Base-by-base conservation (phyloP, 768 basidiomycete genomes). In the Polyporus arcularius region DNA sequence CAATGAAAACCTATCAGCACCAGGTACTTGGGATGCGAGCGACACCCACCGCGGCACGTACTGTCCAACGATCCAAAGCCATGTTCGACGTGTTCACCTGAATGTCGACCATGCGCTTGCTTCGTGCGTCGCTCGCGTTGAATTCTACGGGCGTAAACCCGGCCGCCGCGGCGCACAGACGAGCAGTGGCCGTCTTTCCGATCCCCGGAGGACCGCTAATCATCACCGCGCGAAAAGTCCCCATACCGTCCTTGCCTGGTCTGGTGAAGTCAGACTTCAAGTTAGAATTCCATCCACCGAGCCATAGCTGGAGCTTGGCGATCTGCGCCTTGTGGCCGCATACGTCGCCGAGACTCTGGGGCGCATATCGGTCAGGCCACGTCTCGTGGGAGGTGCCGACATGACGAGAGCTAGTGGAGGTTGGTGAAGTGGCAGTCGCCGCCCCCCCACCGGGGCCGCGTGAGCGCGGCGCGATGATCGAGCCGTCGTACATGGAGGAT, bases 81-180 rank as follows among this genome's bases (percentile, higher is more conserved):
- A 83, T 81, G 67, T 98, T 96, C 64, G 88, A 90, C 62, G 97
- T 84, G 67, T 96, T 98, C 74, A 94, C 93, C 4, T 88, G 88
- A 62, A 82, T 93, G 94, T 98, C 96, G 28, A 98, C 88, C 40
- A 99, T 84, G 74, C 96, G 97, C 80, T 98, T 98, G 72, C 94
- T 98, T 61, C 97, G 79, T 2, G 91, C 82, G 67, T 98, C 97
- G 74, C 94, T 96, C 2, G 97, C 97, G 69, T 99, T 99, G 58
- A 98, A 78, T 70, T 99, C 97, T 59, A 99, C 92, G 1, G 96
- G 90, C 2, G 88, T 92, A 66, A 89, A 97, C 0, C 96, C 96
- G 32, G 84, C 92, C 18, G 92, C 74, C 69, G 91, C 90, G 1
- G 96, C 96, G 66, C 90, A 89, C 32, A 99, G 71, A 74, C 98